A percentile compares a stretch with the other conserved stretches of the same genome.
Conservation (phyloP, 2,329 filamentous ascomycete species). For the Aspergillus sp. region DNA sequence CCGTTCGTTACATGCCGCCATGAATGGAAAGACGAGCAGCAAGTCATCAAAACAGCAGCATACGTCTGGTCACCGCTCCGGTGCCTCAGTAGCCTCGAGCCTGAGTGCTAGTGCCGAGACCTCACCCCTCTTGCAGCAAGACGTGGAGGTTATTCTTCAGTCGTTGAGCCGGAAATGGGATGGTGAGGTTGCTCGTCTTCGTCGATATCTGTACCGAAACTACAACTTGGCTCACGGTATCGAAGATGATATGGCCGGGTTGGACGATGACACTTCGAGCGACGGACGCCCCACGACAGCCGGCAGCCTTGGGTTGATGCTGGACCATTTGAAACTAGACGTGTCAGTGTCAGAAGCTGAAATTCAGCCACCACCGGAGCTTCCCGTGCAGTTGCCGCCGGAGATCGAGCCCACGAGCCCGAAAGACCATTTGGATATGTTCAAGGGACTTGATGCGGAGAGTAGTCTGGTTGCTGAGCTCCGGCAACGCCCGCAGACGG, state of each 20-base stretch:
- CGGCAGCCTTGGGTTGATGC: slow-evolving; percentile 40
- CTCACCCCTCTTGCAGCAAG: slow-evolving; percentile 35
- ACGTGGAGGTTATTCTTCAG: slow-evolving; percentile 44
- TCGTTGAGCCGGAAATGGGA: slow-evolving; percentile 51
- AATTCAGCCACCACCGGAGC: slow-evolving; percentile 24
- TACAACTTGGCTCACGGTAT: slow-evolving; percentile 45
- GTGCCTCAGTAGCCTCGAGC: slow-evolving; percentile 12
- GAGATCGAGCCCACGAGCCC: slow-evolving; percentile 4
- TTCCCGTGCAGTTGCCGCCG: slow-evolving; percentile 16
- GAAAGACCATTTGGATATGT: slow-evolving; percentile 23
- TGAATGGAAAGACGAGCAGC: slow-evolving; percentile 35
- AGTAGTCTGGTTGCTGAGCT: slow-evolving; percentile 23
- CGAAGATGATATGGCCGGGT: slow-evolving; percentile 19
- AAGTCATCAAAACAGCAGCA: slow-evolving; percentile 37
- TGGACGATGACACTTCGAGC: slow-evolving; percentile 36
- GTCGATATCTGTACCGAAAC: slow-evolving; percentile 50
- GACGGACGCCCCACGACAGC: slow-evolving; percentile 43
- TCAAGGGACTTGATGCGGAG: slow-evolving; percentile 21
- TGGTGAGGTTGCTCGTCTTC: slow-evolving; percentile 43
- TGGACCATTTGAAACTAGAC: slow-evolving; percentile 42
- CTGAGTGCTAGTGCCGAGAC: slow-evolving; percentile 24
- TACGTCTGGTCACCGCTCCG: slow-evolving; percentile 19
- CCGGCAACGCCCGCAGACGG: slow-evolving; percentile 29
- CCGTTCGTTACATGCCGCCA: slow-evolving; percentile 46
- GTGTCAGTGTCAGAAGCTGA: slow-evolving; percentile 35